Evolutionary conservation across 1,284 basidiomycete genomes (phyloP).

Genomic region (Rhodofomes roseus): DNA sequence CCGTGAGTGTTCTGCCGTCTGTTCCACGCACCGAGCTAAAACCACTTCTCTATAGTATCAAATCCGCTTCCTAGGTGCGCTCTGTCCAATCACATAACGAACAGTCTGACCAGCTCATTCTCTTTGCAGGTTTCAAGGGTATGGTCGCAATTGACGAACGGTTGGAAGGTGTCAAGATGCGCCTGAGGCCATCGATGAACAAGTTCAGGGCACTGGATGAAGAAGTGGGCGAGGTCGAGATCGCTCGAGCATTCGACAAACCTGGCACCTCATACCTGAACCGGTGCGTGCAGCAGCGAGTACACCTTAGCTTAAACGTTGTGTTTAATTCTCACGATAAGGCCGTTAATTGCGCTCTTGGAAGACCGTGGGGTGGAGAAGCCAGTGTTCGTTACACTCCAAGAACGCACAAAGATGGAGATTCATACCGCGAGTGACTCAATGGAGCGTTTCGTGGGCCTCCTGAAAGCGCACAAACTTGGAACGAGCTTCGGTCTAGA

Average conservation of each 20-base stretch:
- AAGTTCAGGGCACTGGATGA: conserved; percentile 57
- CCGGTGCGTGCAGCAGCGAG: conserved; percentile 36
- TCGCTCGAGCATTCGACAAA: conserved; percentile 56
- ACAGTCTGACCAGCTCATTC: not conserved
- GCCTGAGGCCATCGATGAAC: conserved; percentile 64
- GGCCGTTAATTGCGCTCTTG: conserved; percentile 66
- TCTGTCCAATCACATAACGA: not conserved
- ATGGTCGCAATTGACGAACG: conserved; percentile 60
- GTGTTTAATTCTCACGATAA: conserved; percentile 22
- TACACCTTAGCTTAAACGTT: not conserved
- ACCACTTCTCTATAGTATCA: conserved; percentile 47
- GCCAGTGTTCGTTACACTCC: conserved; percentile 53
- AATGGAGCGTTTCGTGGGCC: conserved; percentile 38
- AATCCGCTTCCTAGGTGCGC: conserved; percentile 65
- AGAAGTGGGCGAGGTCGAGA: conserved; percentile 60
- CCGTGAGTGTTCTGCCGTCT: conserved; percentile 38
- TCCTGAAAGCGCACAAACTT: conserved; percentile 48
- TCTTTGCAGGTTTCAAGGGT: conserved; percentile 53
- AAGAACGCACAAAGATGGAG: conserved; percentile 47
- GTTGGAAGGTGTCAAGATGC: conserved; percentile 55
- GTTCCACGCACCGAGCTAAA: not conserved
- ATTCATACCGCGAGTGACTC: conserved; percentile 55
- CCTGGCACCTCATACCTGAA: conserved; percentile 62
- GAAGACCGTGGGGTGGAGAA: conserved; percentile 59
- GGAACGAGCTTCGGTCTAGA: conserved; percentile 49